Base-by-base conservation (phyloP, 169 alveolate genomes). In the Condylostoma magnum region DNA sequence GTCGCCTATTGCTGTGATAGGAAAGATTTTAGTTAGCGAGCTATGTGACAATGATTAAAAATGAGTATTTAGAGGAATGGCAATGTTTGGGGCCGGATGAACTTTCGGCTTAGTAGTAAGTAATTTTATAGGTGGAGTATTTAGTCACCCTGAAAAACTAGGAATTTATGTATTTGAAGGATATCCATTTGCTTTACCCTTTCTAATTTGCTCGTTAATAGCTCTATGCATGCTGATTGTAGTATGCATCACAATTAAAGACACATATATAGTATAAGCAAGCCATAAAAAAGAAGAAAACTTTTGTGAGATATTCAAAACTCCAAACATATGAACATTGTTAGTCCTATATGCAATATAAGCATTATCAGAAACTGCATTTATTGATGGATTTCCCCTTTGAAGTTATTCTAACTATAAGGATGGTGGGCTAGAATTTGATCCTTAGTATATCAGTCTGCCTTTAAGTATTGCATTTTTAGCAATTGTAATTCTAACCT, bases 81-180 rank as follows among this genome's bases (percentile, higher is more conserved):
- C 69, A 6, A 4, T 30, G 28, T 34, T 28, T 2, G 18, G 33
- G 2, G 18, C 18, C 33, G 5, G 31, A 3, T 57, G 69, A 30
- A 22, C 31, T 18, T 15, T 57, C 15, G 69, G 69, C 0, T 2
- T 18, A 1, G 31, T 57, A 0, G 25, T 37, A 37, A 51, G 52
- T 20, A 57, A 36, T 57, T 22, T 57, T n/a, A 33, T 36, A n/a
- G 69, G 69, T 20, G 69, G 69, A 4, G n/a, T 57, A 33, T 37
- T 57, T 20, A 51, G 12, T 25, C 33, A 57, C 28, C 69, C 69
- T 0, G n/a, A 33, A 37, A 33, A 30, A 18, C 18, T 27, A 28
- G 69, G 69, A 5, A 1, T 31, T 8, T 47, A 31, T 8, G n/a
- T 57, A n/a, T 57, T 57, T 33, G 69, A 6, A 3, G 28, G 18